Evolutionary conservation across 1,139 yeast species (phyloP), one percentile per base, ranked within the genome.

Genomic region (Kurtzmaniella quercitrusa): DNA sequence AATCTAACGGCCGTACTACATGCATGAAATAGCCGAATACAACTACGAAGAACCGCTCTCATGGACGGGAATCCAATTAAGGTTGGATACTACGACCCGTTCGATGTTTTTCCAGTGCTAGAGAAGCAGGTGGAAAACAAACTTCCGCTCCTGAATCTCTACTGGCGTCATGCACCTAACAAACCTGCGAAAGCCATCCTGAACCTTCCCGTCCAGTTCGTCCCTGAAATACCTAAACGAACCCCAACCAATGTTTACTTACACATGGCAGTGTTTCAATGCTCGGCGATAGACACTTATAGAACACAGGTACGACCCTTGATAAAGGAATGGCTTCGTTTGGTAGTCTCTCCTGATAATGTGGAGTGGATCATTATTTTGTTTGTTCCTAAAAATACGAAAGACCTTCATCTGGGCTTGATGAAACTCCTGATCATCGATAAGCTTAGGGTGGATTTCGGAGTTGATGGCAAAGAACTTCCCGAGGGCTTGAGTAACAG

Each of bases 11-110:
- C 31, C 7, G 31, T 27, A 6, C 31, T 27, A 12, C 31, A 27
- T 27, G 31, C 31, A 27, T 27, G 31, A 3, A 10, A 7, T 27
- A 27, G n/a, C 31, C 14, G 14, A 27, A 27, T 5, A 6, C 14
- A 10, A 27, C 31, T 6, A 27, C 7, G 31, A 27, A 27, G 31
- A 3, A 27, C 7, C 31, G n/a, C 31, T 27, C 10, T 27, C 5
- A 36, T 36, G 38, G 38, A 36, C 29, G 16, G 27, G 19, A 19
- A 58, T 43, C 66, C 72, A 19, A 64, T 81, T 3, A 58, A 60
- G 39, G 65, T 85, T 21, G 90, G 94, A 9, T 90, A 82, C 61
- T 89, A 86, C 61, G 98, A 93, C 59, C 98, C 98, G 1, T 86
- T 87, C 58, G 78, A 79, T 37, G 77, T 85, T 1, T 85, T 75